Conservation (phyloP, 1,284 basidiomycete genomes). For the Ustilago tritici region DNA sequence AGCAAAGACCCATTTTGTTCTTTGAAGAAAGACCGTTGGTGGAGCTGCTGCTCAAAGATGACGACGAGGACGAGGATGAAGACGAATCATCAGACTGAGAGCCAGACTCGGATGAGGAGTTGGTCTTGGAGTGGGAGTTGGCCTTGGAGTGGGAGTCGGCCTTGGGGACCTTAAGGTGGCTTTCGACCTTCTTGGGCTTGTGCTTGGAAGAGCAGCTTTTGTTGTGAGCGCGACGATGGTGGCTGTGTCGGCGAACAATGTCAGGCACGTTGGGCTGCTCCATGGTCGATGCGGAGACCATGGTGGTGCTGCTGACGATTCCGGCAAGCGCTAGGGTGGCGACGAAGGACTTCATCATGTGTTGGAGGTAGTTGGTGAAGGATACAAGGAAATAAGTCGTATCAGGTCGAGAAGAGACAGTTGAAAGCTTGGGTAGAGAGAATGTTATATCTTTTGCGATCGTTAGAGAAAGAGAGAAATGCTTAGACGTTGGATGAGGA, state of each 20-base stretch:
- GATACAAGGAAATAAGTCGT: too few relatives aligned
- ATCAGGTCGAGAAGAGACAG: background rate
- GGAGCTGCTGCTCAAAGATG: constrained; percentile 27
- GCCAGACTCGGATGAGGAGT: background rate
- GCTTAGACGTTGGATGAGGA: constrained; percentile 5
- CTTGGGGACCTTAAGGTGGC: constrained; percentile 15
- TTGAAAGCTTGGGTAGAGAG: background rate
- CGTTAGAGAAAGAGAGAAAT: background rate
- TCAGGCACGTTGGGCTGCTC: constrained; percentile 26
- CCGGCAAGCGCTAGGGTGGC: constrained; percentile 37
- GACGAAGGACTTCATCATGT: constrained; percentile 46
- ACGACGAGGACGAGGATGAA: constrained; percentile 26
- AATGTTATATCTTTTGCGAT: background rate
- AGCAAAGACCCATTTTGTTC: constrained; percentile 59
- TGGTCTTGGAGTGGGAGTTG: constrained; percentile 9
- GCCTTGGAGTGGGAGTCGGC: constrained; percentile 11
- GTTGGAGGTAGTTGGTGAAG: background rate
- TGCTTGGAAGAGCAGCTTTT: constrained; percentile 30
- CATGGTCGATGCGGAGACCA: constrained; percentile 44
- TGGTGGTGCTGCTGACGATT: constrained; percentile 39
- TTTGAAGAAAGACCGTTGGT: constrained; percentile 23
- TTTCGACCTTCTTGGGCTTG: constrained; percentile 25
- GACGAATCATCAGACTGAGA: constrained; percentile 17
- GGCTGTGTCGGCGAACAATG: constrained; percentile 36
- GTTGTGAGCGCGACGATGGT: constrained; percentile 23